These are phyloP conservation scores for Monilinia fructigena DNA, from an alignment of 2,329 filamentous ascomycete species.

Conservation along the genomic window DNA sequence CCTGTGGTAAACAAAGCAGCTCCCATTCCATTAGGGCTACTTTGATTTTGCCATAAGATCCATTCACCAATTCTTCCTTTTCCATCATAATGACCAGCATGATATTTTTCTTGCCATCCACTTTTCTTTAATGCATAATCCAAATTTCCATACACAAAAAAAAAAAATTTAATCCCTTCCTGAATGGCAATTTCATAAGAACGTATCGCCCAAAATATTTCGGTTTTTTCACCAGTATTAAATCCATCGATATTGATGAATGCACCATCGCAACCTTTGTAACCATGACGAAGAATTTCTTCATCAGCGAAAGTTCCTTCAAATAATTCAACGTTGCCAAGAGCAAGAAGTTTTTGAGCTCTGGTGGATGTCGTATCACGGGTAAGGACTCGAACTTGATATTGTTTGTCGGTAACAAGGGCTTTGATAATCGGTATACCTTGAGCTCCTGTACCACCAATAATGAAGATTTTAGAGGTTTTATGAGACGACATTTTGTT, in stretches of 20 bases:
- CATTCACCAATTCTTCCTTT: conserved; percentile 48
- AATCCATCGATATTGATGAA: conserved; percentile 57
- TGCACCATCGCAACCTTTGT: conserved; percentile 48
- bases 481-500: conserved; percentile 22
- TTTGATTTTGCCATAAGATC: conserved; percentile 46
- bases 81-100: conserved; percentile 50
- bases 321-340: conserved; percentile 49
- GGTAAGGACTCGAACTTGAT: conserved; percentile 49
- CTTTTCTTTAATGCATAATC: conserved; percentile 51
- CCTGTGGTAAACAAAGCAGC: conserved; percentile 45
- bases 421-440: conserved; percentile 49
- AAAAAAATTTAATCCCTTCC: conserved; percentile 46
- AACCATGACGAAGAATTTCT: conserved; percentile 45
- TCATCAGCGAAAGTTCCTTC: conserved; percentile 51
- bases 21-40: conserved; percentile 41
- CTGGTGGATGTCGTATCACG: conserved; percentile 46
- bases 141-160: conserved; percentile 50
- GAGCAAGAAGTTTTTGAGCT: conserved; percentile 45
- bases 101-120: conserved; percentile 47
- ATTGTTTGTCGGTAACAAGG: conserved; percentile 45
- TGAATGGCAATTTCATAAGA: conserved; percentile 46
- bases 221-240: conserved; percentile 52
- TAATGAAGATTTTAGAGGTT: conserved; percentile 41
- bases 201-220: conserved; percentile 50
- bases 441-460: conserved; percentile 54